A percentile compares a stretch with the other conserved stretches of the same genome.
Conservation (phyloP, 176 grass and related monocot species). For the Cocos nucifera region DNA sequence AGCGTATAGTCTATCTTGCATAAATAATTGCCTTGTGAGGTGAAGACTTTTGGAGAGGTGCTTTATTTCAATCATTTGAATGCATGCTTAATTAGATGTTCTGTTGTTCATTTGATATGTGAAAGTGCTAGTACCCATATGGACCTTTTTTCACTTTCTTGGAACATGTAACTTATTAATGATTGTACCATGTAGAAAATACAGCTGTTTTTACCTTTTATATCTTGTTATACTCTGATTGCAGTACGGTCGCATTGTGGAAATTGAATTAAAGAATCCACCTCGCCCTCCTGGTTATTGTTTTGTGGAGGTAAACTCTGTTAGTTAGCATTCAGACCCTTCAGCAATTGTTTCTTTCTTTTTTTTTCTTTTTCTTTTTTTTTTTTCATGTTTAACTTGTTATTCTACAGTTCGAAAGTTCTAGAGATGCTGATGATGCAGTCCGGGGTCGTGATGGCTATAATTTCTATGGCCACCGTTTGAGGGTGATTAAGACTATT, state of each 20-base stretch:
- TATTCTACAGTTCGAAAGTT: constrained; percentile 10
- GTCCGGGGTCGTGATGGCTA: constrained; percentile 19
- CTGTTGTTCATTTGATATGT: too few species aligned
- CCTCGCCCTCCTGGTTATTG: constrained; percentile 24
- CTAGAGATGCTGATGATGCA: constrained; percentile 18
- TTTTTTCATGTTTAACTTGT: background rate
- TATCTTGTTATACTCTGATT: background rate
- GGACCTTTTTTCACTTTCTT: too few species aligned
- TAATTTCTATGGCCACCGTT: constrained; percentile 14
- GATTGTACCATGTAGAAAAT: too few species aligned
- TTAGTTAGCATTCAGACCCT: background rate
- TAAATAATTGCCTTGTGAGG: too few species aligned
- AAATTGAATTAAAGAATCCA: constrained; percentile 23
- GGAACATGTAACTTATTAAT: background rate
- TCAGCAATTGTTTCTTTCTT: background rate
- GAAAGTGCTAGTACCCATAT: too few species aligned
- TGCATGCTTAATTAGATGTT: too few species aligned
- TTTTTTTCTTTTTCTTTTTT: background rate
- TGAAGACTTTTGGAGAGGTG: too few species aligned
- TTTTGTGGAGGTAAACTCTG: constrained; percentile 18
- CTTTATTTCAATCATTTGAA: too few species aligned
- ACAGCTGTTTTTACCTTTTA: background rate
- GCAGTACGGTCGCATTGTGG: constrained; percentile 14
- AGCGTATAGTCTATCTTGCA: too few species aligned
- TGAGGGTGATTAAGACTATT: constrained; percentile 8